phyloP scores from a whole-genome alignment of 805 yeast genomes.

The Pichia rugopelliculosa region DNA sequence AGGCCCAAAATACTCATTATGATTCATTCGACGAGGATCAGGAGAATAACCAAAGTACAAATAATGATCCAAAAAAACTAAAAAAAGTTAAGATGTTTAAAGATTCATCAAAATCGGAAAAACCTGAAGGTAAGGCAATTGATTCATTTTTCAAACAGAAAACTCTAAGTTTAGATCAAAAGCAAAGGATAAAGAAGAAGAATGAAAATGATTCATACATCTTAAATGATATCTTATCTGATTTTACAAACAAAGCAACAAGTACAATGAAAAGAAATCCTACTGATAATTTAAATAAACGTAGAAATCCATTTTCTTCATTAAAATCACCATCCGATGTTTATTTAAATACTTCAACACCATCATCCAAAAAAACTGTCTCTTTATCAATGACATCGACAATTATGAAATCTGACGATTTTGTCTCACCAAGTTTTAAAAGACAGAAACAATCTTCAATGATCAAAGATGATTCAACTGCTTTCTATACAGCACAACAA shows the following conservation, averaged over 20 bases:
- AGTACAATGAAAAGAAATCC: conserved; percentile 17
- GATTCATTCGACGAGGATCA: conserved; percentile 47
- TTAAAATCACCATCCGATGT: conserved; percentile 15
- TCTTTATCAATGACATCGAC: conserved; percentile 28
- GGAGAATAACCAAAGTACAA: conserved; percentile 22
- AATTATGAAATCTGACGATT: conserved; percentile 16
- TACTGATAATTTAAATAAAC: conserved; percentile 12
- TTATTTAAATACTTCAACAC: conserved; percentile 6
- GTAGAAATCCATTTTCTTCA: conserved; percentile 25
- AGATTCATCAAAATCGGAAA: conserved; percentile 15
- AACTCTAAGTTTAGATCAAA: conserved; percentile 13
- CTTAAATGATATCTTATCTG: conserved; percentile 66
- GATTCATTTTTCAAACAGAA: conserved; percentile 36
- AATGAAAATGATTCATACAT: conserved; percentile 38
- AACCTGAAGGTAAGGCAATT: conserved; percentile 5
- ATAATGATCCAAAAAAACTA: conserved; percentile 29
- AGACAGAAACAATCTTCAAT: conserved; percentile 15
- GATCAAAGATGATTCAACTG: conserved; percentile 18
- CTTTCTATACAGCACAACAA: conserved; percentile 15
- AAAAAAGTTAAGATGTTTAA: conserved; percentile 22
- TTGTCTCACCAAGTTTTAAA: conserved; percentile 17
- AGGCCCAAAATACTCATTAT: conserved; percentile 42
- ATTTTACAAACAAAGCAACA: conserved; percentile 32
- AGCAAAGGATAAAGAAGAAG: conserved; percentile 18
- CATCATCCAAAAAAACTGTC: conserved; percentile 21